Conservation (phyloP, 176 grass and related monocot species). For the Rhynchospora tenuis region DNA sequence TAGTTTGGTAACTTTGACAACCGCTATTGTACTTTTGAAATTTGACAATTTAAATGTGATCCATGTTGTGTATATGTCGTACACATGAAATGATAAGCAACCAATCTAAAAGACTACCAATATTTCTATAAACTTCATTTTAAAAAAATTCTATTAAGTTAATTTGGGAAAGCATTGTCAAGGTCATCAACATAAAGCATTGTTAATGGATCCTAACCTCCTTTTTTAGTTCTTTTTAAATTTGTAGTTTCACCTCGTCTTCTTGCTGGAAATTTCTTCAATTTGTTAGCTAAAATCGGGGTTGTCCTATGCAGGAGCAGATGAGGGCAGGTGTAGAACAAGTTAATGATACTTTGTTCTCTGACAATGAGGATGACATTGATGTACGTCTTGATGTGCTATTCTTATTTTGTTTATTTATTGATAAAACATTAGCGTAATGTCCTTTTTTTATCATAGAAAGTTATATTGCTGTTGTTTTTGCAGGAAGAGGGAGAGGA, state of each 20-base stretch:
- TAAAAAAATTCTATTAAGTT: too few species aligned
- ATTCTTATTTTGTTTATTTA: neutral
- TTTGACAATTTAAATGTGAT: too few species aligned
- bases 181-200: too few species aligned
- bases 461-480: neutral
- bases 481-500: constrained; percentile 79
- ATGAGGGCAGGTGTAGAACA: constrained; percentile 36
- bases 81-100: too few species aligned
- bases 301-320: constrained; percentile 31
- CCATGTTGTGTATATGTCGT: too few species aligned
- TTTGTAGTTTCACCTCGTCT: neutral
- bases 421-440: neutral
- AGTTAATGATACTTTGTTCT: constrained; percentile 32
- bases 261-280: neutral
- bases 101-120: too few species aligned
- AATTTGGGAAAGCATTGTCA: too few species aligned
- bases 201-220: too few species aligned
- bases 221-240: neutral
- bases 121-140: too few species aligned
- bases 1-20: too few species aligned
- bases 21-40: too few species aligned
- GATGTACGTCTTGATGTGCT: constrained; percentile 41
- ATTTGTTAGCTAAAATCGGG: neutral
- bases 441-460: neutral
- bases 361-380: constrained; percentile 39